Percentiles rank a stretch among this genome's conserved stretches.
These are phyloP conservation scores for Ophiostoma quercus DNA, from an alignment of 2,329 filamentous ascomycete genomes.

Conservation along the genomic window DNA sequence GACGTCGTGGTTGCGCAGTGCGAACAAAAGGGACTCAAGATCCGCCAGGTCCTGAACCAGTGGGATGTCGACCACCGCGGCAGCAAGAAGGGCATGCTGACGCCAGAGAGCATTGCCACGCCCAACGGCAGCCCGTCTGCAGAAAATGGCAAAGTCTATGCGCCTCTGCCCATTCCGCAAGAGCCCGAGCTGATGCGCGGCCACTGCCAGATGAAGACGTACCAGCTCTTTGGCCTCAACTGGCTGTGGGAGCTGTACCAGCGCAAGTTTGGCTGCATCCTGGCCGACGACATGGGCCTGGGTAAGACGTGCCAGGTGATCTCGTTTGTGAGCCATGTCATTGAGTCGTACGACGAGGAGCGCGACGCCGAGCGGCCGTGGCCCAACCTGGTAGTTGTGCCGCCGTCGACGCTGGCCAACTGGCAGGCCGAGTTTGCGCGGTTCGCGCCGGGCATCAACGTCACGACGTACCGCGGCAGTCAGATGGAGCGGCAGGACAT, in stretches of 20 bases:
- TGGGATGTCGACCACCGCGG: slow-evolving; percentile 50
- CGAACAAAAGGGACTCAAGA: slow-evolving; percentile 60
- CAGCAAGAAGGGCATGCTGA: slow-evolving; percentile 34
- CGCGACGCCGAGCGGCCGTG: slow-evolving; percentile 43
- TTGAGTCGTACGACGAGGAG: slow-evolving; percentile 50
- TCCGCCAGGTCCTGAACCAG: slow-evolving; percentile 43
- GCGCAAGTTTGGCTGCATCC: slow-evolving; percentile 75
- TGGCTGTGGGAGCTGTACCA: slow-evolving; percentile 85
- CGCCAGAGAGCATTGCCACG: background rate
- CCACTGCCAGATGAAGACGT: slow-evolving; percentile 77
- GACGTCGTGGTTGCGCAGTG: slow-evolving; percentile 76
- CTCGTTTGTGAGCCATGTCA: slow-evolving; percentile 77
- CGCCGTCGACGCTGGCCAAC: slow-evolving; percentile 89
- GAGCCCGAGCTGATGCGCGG: slow-evolving; percentile 76
- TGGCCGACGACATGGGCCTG: slow-evolving; percentile 95
- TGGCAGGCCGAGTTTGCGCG: slow-evolving; percentile 87
- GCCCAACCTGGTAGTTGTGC: slow-evolving; percentile 82
- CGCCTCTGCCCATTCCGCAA: slow-evolving; percentile 43
- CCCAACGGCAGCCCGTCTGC: background rate
- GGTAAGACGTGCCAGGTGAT: slow-evolving; percentile 98
- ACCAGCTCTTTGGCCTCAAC: slow-evolving; percentile 89
- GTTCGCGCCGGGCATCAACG: slow-evolving; percentile 72
- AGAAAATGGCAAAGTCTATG: slow-evolving; percentile 29
- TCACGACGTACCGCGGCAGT: slow-evolving; percentile 65
- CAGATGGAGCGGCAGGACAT: slow-evolving; percentile 63